Conservation (phyloP, 768 basidiomycete genomes). For the Kwoniella heveanensis region DNA sequence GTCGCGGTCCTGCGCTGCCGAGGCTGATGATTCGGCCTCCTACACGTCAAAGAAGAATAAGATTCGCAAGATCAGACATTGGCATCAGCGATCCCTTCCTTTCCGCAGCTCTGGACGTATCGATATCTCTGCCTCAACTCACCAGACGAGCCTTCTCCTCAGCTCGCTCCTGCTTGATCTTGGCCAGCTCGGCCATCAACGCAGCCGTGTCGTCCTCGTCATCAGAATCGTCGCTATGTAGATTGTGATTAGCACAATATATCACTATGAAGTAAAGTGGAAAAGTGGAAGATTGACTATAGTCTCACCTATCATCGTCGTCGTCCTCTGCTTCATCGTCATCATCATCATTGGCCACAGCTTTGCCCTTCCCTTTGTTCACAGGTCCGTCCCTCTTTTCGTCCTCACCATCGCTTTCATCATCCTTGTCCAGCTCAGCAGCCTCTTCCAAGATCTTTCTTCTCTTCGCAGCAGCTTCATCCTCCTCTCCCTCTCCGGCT, state of each 20-base stretch:
- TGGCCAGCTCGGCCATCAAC: conserved; percentile 92
- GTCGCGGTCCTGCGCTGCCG: conserved; percentile 62
- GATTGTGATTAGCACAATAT: conserved; percentile 7
- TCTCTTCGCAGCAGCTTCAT: conserved; percentile 72
- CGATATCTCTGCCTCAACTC: too few relatives aligned
- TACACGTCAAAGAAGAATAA: conserved; percentile 41
- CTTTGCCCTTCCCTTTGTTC: conserved; percentile 55
- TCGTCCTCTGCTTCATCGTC: conserved; percentile 54
- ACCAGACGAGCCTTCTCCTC: conserved; percentile 77
- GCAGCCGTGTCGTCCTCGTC: conserved; percentile 93
- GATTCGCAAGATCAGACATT: too few relatives aligned
- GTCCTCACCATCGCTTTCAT: conserved; percentile 65
- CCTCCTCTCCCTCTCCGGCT: conserved; percentile 51
- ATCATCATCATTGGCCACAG: conserved; percentile 55
- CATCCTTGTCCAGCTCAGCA: conserved; percentile 84
- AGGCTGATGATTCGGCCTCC: conserved; percentile 76
- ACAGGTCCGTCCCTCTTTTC: conserved; percentile 39
- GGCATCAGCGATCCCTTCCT: too few relatives aligned
- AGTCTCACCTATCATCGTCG: conserved; percentile 27
- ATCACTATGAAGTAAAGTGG: too few relatives aligned
- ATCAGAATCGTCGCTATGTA: conserved; percentile 59
- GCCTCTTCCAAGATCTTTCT: conserved; percentile 85
- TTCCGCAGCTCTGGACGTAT: too few relatives aligned
- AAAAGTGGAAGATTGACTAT: not conserved
- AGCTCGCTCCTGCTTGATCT: conserved; percentile 93